Evolutionary conservation across 1,284 basidiomycete genomes (phyloP).

Genomic region (Melampsora americana): DNA sequence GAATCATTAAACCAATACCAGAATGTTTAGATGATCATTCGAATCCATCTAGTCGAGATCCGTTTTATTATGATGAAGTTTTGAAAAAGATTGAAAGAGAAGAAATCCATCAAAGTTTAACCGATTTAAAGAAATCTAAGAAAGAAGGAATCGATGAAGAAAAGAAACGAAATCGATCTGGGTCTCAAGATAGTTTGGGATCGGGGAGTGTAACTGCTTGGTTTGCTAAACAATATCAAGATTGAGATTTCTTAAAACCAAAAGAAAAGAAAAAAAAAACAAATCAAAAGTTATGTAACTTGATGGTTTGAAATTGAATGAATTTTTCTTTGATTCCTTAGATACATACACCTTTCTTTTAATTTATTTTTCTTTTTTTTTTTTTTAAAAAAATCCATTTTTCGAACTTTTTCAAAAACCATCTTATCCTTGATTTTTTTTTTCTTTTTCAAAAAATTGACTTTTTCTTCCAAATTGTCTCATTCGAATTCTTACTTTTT

Average conservation of each 20-base stretch:
- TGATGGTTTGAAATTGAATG: too few species aligned
- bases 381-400: conserved; percentile 15
- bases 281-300: too few species aligned
- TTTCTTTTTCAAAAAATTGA: too few species aligned
- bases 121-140: too few species aligned
- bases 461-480: too few species aligned
- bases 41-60: conserved; percentile 41
- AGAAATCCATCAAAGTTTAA: conserved; percentile 2
- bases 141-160: conserved; percentile 5
- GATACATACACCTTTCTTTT: neutral
- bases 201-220: conserved; percentile 27
- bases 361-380: neutral
- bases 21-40: conserved; percentile 44
- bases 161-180: neutral
- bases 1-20: conserved; percentile 40
- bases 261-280: neutral
- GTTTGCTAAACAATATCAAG: conserved; percentile 41
- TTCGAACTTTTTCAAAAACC: too few species aligned
- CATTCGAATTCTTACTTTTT: too few species aligned
- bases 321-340: too few species aligned
- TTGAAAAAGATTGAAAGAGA: conserved; percentile 19
- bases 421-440: neutral
- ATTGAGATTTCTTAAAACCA: too few species aligned
- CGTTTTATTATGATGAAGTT: conserved; percentile 42
- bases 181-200: neutral